Evolutionary conservation across 257 asterid genomes (phyloP).

Genomic region (Gynochthodes officinalis): DNA sequence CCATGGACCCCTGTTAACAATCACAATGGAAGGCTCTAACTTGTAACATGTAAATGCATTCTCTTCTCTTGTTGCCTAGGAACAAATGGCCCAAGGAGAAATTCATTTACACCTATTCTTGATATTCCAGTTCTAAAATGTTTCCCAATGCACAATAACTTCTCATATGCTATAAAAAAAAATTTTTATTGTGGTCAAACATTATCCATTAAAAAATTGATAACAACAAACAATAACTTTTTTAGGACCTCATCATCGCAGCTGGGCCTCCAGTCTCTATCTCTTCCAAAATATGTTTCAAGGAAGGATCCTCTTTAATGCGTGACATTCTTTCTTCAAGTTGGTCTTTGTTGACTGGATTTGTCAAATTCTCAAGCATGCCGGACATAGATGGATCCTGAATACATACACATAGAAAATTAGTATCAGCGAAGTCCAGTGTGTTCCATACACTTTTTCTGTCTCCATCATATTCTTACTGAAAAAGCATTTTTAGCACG

Average conservation of each 20-base stretch:
- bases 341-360: slow-evolving; percentile 79
- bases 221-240: slow-evolving; percentile 6
- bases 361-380: slow-evolving; percentile 87
- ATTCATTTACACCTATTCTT: background rate
- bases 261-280: slow-evolving; percentile 97
- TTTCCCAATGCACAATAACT: background rate
- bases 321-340: slow-evolving; percentile 85
- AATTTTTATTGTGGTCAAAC: background rate
- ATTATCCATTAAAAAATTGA: background rate
- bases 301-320: slow-evolving; percentile 86
- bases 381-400: slow-evolving; percentile 97
- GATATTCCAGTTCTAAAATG: background rate
- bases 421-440: background rate
- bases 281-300: slow-evolving; percentile 95
- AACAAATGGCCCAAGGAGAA: background rate
- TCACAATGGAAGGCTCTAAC: background rate
- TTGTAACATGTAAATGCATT: background rate
- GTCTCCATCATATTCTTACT: background rate
- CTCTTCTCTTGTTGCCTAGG: background rate
- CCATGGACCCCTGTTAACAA: background rate
- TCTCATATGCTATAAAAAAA: background rate
- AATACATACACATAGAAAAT: slow-evolving; percentile 10
- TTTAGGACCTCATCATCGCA: slow-evolving; percentile 92
- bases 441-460: background rate
- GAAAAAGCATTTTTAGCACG: slow-evolving; percentile 6